Percentiles rank a stretch among this genome's conserved stretches.
These are phyloP conservation scores for Actinidia polygama DNA, from an alignment of 179 eudicot species.

Conservation along the genomic window DNA sequence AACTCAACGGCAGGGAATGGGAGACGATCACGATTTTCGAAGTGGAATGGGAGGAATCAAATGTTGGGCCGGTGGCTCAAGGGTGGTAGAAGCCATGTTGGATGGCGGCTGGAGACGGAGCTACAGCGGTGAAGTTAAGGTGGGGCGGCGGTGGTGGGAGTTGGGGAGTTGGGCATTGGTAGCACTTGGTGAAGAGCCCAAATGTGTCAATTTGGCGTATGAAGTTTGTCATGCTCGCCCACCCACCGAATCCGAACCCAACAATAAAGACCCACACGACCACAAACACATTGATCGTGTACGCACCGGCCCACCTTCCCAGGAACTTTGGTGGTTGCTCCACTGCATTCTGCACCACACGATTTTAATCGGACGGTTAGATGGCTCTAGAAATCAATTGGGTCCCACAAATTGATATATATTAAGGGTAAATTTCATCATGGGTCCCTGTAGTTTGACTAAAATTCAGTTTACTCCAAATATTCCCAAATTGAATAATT, in stretches of 20 bases:
- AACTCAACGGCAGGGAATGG: not conserved
- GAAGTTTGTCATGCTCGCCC: slow-evolving; percentile 63
- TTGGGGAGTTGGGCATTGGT: slow-evolving; percentile 53
- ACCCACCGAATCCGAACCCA: slow-evolving; percentile 69
- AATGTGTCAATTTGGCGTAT: slow-evolving; percentile 61
- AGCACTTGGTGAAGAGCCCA: slow-evolving; percentile 65
- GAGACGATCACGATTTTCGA: not conserved
- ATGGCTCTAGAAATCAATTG: not conserved
- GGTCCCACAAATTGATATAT: not conserved
- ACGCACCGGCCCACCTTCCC: slow-evolving; percentile 60
- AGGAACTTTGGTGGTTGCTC: slow-evolving; percentile 55
- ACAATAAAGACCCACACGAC: slow-evolving; percentile 61
- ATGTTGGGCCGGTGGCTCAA: not conserved
- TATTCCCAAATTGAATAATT: no score
- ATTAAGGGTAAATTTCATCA: no score
- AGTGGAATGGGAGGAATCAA: not conserved
- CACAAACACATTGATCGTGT: slow-evolving; percentile 46
- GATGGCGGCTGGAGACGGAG: slow-evolving; percentile 31
- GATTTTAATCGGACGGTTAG: not conserved
- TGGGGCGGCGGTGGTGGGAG: slow-evolving; percentile 27
- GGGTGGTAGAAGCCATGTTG: slow-evolving; percentile 13
- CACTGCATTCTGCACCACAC: slow-evolving; percentile 51
- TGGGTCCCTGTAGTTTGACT: no score
- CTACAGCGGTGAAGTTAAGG: slow-evolving; percentile 33
- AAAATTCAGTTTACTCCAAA: no score